A percentile compares a stretch with the other conserved stretches of the same genome.
Evolutionary conservation across 176 grass and related monocot genomes (phyloP).

Genomic region (Phragmites australis): DNA sequence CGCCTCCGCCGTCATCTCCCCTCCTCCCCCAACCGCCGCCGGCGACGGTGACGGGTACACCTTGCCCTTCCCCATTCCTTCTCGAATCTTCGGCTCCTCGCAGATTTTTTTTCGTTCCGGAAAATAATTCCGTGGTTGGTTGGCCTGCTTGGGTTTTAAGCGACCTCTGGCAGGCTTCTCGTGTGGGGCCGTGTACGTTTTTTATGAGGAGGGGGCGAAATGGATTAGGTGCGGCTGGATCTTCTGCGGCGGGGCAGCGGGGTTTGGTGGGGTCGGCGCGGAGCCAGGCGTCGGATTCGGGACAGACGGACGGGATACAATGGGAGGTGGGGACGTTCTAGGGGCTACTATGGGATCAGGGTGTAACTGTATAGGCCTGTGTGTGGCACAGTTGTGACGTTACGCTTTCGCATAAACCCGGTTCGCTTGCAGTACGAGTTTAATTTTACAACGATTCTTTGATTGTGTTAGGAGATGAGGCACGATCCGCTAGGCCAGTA

Average conservation of each 20-base stretch:
- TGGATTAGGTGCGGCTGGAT: conserved; percentile 33
- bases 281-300: background rate
- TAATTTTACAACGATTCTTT: no score
- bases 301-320: background rate
- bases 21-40: background rate
- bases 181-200: background rate
- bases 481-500: no score
- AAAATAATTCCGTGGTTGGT: conserved; percentile 10
- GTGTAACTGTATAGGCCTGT: background rate
- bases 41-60: conserved; percentile 65
- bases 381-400: background rate
- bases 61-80: conserved; percentile 67
- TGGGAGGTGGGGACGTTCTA: background rate
- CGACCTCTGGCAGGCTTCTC: background rate
- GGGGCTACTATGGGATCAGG: background rate
- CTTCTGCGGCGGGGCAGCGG: background rate
- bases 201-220: background rate
- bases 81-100: background rate
- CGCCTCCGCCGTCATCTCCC: background rate
- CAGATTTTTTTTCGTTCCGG: background rate
- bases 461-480: no score
- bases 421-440: no score
- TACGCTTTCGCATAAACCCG: background rate
- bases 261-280: background rate
- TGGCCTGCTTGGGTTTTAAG: conserved; percentile 48